Base-by-base conservation (phyloP, 2,329 filamentous ascomycete species). In the Pseudovirgaria hyperparasitica region DNA sequence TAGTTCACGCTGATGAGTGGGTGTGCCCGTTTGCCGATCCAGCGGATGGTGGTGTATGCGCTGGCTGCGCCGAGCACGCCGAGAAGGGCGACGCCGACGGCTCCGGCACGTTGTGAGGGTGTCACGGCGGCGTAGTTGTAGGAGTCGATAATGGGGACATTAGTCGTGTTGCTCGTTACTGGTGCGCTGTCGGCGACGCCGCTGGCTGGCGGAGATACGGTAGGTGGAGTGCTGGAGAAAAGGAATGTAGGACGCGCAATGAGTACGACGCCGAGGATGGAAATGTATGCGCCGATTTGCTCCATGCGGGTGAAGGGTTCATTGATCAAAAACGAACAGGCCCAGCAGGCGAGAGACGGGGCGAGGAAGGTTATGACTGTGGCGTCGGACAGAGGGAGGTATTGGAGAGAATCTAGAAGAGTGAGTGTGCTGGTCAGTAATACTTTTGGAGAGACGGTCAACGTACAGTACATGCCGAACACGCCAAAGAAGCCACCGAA, bases 341-440 rank as follows among this genome's bases (percentile, higher is more conserved):
- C 67, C 57, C 86, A 82, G 31, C 81, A 82, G 12, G 82, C 71
- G 5, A 92, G 63, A 9, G 76, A 77, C 0, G 86, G 86, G 0
- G 79, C 72, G 5, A 93, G 65, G 47, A 93, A 94, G 6, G 82
- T 90, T 28, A 94, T 77, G 18, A 93, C 85, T 0, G 82, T 90
- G 2, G 85, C 84, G 48, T 93, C 85, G 10, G 82, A 79, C 2
- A 93, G 65, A 1, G 82, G 81, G 3, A 93, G 68, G 42, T 92
- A 92, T 45, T 81, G 68, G 31, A 81, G 57, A 6, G 72, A 76
- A 42, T 75, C 63, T 65, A 30, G 6, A 5, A 10, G 6, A 9
- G 27, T 43, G 13, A 44, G 43, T 30, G 5, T 19, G 22, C 6
- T 6, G 12, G 66, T 27, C 22, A 27, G 25, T 30, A 23, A 16